phyloP scores from a whole-genome alignment of 768 basidiomycete genomes.

The Hemileccinum rubropunctum region DNA sequence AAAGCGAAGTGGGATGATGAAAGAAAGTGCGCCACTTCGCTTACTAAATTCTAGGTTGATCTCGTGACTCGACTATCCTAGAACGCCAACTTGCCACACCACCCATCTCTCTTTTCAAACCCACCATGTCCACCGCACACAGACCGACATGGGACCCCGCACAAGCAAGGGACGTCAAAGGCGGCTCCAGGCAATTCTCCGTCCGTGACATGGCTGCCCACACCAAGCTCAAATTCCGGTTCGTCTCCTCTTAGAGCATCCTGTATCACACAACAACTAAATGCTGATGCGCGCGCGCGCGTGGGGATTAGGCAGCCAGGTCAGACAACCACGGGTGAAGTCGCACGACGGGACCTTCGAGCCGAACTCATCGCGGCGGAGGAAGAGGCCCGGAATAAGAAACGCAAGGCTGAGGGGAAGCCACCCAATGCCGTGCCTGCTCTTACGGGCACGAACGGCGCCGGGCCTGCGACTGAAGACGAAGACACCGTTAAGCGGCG shows the following conservation, averaged over 20 bases:
- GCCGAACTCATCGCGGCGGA: slow-evolving; percentile 85
- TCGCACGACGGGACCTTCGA: slow-evolving; percentile 75
- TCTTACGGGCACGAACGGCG: slow-evolving; percentile 21
- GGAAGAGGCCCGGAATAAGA: slow-evolving; percentile 83
- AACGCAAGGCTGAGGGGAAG: slow-evolving; percentile 84
- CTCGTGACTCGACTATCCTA: too few species aligned
- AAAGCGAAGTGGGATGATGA: too few species aligned
- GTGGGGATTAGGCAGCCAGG: slow-evolving; percentile 67
- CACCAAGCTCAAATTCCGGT: slow-evolving; percentile 98
- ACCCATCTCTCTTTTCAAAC: background rate
- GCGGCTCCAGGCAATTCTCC: slow-evolving; percentile 89
- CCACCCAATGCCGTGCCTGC: slow-evolving; percentile 28
- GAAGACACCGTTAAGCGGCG: slow-evolving; percentile 74
- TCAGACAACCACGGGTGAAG: slow-evolving; percentile 78
- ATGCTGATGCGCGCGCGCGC: background rate
- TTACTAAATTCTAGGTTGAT: too few species aligned
- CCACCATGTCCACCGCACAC: slow-evolving; percentile 81
- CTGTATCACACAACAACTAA: background rate
- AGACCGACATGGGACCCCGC: slow-evolving; percentile 98
- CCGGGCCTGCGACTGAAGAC: slow-evolving; percentile 44
- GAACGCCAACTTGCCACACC: too few species aligned
- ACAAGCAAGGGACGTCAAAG: slow-evolving; percentile 88
- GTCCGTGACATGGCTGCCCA: slow-evolving; percentile 92
- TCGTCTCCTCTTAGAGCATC: slow-evolving; percentile 13
- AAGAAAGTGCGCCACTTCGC: too few species aligned